Base-by-base conservation (phyloP, 2,329 filamentous ascomycete species). In the Aschersonia sp. region DNA sequence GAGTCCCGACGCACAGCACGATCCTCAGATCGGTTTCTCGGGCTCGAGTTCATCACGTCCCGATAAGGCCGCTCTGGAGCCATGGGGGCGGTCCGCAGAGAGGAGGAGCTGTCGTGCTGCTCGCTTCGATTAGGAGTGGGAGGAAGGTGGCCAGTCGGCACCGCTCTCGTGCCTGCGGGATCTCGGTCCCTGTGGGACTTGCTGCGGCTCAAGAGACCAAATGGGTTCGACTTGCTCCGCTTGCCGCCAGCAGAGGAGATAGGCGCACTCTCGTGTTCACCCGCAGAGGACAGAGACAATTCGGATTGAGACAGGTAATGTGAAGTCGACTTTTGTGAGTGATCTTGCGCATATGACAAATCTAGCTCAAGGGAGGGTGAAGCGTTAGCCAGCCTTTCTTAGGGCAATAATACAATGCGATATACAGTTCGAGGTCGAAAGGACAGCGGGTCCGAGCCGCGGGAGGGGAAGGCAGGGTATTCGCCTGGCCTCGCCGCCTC, bases 21-120 rank as follows among this genome's bases (percentile, higher is more conserved):
- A 60, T 94, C 87, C 51, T 80, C 79, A 4, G 85, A 88, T 55
- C 83, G 80, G 54, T 84, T 87, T 51, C 85, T 76, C 48, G 73
- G 63, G 30, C 73, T 71, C 32, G 83, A 77, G 52, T 67, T 71
- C 69, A 85, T 81, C 67, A 83, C 81, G 43, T 83, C 76, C 54
- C 77, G 76, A 56, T 82, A 79, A 4, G 79, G 73, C 54, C 81
- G 76, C 48, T 88, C 85, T 55, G 78, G 75, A 39, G 65, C 74
- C 35, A 80, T 62, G 1, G 83, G 79, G 8, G 84, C 77, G 1
- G 81, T 81, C 59, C 74, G 81, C 46, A 79, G 66, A 37, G 62
- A 56, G 7, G 59, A 52, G 35, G 56, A 55, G 48, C 56, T 59
- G 43, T 64, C 60, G 47, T 59, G 49, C 5, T 56, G 35, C 41